Base-by-base conservation (phyloP, 2,329 filamentous ascomycete species). In the Beauveria sp. region DNA sequence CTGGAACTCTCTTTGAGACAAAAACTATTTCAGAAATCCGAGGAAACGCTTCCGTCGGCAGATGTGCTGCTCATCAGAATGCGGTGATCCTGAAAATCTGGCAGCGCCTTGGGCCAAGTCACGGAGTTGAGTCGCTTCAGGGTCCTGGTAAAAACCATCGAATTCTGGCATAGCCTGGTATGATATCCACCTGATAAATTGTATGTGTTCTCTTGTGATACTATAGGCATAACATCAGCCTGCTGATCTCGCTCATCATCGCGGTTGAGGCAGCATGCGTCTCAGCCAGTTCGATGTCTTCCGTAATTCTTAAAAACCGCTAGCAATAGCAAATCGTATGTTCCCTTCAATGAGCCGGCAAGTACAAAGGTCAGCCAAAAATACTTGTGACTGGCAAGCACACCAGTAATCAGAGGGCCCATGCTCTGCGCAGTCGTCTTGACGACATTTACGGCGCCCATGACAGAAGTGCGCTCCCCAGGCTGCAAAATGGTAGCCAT, bases 381-480 rank as follows among this genome's bases (percentile, higher is more conserved):
- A 9, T 80, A 70, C 3, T 78, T 73, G 2, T 75, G 74, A 1
- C 79, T 78, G 0, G 85, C 84, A 50, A 91, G 68, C 0, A 85
- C 67, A n/a, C 88, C 89, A 0, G 87, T 89, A 20, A 88, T 74
- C 0, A 84, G 70, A 0, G 87, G 86, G 0, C 87, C 88, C 1
- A 83, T 68, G 62, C 82, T 86, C 69, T 87, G 82, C 5, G 81
- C 78, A 6, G 79, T 75, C 0, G 87, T 91, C 72, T 89, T 90
- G 30, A 87, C 81, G 0, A 88, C 83, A 64, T 90, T 90, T 3
- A 89, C 78, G 0, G 86, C 75, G 0, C 88, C 89, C 82, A 91
- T 86, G 12, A 90, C 82, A 0, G 86, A 86, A 0, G 88, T 91
- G 1, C 89, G 80, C 71, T 91, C 88, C 2, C 79, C 75, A 0